A percentile compares a stretch with the other conserved stretches of the same genome.
Conservation (phyloP, 768 basidiomycete species). For the Sporobolomyces phaffii region DNA sequence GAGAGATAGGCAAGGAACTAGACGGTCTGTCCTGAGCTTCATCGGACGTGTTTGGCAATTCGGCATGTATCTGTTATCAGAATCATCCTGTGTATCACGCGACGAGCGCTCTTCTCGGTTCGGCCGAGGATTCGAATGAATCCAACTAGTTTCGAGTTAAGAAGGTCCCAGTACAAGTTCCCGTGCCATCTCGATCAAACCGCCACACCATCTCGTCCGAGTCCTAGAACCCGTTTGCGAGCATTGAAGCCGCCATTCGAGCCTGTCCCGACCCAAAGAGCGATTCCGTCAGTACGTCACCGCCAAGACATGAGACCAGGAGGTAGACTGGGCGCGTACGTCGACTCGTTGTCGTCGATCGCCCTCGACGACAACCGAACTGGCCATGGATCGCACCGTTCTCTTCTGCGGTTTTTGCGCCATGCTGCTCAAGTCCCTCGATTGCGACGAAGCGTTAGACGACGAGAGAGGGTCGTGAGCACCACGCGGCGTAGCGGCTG, state of each 20-base stretch:
- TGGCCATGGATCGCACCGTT: constrained; percentile 53
- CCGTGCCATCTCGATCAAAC: too few species aligned
- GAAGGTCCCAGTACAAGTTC: too few species aligned
- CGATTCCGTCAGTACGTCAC: too few species aligned
- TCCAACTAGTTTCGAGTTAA: too few species aligned
- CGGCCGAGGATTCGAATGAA: too few species aligned
- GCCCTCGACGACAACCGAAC: constrained; percentile 66
- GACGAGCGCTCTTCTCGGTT: too few species aligned
- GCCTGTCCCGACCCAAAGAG: constrained; percentile 47
- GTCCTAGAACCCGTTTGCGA: constrained; percentile 40
- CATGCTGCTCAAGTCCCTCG: constrained; percentile 6
- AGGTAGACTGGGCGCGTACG: too few species aligned
- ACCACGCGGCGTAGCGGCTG: constrained; percentile 42
- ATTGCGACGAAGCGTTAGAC: neutral
- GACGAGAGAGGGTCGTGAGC: constrained; percentile 7
- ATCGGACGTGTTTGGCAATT: too few species aligned
- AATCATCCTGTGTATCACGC: too few species aligned
- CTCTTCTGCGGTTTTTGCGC: constrained; percentile 31
- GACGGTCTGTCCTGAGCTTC: neutral
- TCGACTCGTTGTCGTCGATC: constrained; percentile 65
- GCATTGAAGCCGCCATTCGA: constrained; percentile 35
- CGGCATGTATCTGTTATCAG: too few species aligned
- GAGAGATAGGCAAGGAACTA: neutral
- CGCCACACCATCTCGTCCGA: too few species aligned
- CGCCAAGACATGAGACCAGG: too few species aligned